These are phyloP conservation scores for Pseudocercospora cruenta DNA, from an alignment of 2,329 filamentous ascomycete species.

Conservation along the genomic window DNA sequence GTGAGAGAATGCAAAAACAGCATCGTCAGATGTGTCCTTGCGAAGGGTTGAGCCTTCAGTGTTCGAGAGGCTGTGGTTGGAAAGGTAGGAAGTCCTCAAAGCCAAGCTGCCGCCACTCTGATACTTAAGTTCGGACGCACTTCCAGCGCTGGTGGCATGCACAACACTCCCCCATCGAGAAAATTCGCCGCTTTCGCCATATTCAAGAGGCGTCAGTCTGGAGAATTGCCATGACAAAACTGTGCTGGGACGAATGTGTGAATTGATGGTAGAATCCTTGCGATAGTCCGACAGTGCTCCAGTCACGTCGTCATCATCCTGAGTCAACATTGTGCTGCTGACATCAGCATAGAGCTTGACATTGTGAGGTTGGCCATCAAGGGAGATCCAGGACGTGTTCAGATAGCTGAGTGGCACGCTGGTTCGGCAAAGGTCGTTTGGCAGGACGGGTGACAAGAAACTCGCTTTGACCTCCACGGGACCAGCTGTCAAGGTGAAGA, in stretches of 20 bases:
- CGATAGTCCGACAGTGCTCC: background rate
- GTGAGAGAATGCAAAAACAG: slow-evolving; percentile 18
- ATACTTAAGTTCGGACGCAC: background rate
- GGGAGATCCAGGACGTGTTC: slow-evolving; percentile 4
- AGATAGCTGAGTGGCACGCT: slow-evolving; percentile 18
- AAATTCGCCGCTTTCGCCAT: background rate
- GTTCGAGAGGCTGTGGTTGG: background rate
- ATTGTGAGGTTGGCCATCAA: slow-evolving; percentile 13
- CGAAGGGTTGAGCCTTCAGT: background rate
- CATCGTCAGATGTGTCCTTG: background rate
- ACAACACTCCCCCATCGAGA: background rate
- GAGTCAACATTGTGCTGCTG: background rate
- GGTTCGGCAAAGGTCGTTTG: slow-evolving; percentile 16
- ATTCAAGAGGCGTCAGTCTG: background rate
- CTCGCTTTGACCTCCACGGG: slow-evolving; percentile 13
- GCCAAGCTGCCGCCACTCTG: background rate
- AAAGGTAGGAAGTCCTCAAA: slow-evolving; percentile 2
- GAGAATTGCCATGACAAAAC: background rate
- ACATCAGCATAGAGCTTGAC: slow-evolving; percentile 18
- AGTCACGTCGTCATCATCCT: background rate
- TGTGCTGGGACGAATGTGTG: background rate
- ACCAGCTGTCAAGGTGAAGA: slow-evolving; percentile 21
- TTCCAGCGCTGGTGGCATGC: background rate
- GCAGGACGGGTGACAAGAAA: slow-evolving; percentile 21
- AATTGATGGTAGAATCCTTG: background rate